A percentile compares a stretch with the other conserved stretches of the same genome.
Conservation (phyloP, 805 yeast species). For the Kregervanrija fluxuum region DNA sequence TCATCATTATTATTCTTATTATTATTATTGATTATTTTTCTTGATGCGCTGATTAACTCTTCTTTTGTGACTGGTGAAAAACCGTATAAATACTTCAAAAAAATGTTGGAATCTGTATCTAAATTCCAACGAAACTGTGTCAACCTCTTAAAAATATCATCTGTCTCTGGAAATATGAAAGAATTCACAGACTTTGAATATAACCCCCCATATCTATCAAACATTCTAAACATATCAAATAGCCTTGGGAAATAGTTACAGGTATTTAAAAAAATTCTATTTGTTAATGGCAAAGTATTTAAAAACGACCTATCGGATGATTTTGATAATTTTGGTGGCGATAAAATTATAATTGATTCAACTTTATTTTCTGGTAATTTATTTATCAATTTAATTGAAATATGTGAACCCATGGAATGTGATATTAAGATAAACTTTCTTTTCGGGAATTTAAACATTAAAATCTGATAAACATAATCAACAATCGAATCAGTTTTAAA, state of each 20-base stretch:
- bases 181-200: slow-evolving; percentile 52
- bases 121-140: slow-evolving; percentile 67
- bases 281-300: slow-evolving; percentile 12
- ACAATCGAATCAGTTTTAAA: slow-evolving; percentile 36
- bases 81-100: slow-evolving; percentile 48
- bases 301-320: not conserved
- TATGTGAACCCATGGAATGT: slow-evolving; percentile 54
- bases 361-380: slow-evolving; percentile 32
- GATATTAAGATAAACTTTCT: slow-evolving; percentile 40
- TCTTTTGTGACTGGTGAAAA: slow-evolving; percentile 35
- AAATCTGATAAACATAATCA: slow-evolving; percentile 31
- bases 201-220: slow-evolving; percentile 59
- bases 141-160: slow-evolving; percentile 32
- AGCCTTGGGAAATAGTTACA: slow-evolving; percentile 35
- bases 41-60: slow-evolving; percentile 37
- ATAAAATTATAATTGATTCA: slow-evolving; percentile 40
- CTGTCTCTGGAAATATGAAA: slow-evolving; percentile 33
- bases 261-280: slow-evolving; percentile 20
- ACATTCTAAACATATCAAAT: slow-evolving; percentile 47
- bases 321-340: slow-evolving; percentile 34
- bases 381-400: slow-evolving; percentile 34
- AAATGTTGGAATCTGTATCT: slow-evolving; percentile 47
- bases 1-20: not conserved
- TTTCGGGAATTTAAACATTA: slow-evolving; percentile 33
- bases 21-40: slow-evolving; percentile 27